A percentile compares a stretch with the other conserved stretches of the same genome.
These are phyloP conservation scores for Penicillium sp. DNA, from an alignment of 2,329 filamentous ascomycete genomes.

Conservation along the genomic window DNA sequence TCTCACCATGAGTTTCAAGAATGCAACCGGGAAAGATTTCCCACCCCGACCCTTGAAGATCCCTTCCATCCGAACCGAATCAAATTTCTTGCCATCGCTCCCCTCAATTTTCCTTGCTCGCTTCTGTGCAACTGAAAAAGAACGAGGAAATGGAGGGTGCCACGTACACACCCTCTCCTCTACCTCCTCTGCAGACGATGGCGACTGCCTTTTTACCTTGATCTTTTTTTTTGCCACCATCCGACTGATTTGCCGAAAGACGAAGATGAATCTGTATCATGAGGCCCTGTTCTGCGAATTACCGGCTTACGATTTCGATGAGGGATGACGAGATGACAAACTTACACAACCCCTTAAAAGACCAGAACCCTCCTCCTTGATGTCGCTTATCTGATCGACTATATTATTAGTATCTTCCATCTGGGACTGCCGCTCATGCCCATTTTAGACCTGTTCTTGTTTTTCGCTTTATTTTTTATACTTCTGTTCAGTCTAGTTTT, in stretches of 20 bases:
- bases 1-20: too few species aligned
- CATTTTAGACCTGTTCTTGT: constrained; percentile 37
- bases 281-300: constrained; percentile 36
- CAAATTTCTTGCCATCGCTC: not conserved
- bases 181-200: constrained; percentile 18
- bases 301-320: constrained; percentile 44
- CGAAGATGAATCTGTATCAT: constrained; percentile 39
- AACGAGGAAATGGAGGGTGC: constrained; percentile 8
- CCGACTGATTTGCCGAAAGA: constrained; percentile 37
- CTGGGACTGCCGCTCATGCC: constrained; percentile 14
- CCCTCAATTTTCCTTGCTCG: not conserved
- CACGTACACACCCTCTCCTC: constrained; percentile 6
- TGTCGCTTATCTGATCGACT: constrained; percentile 30
- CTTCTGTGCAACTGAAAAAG: not conserved
- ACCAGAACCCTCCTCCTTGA: constrained; percentile 31
- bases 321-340: constrained; percentile 43
- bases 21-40: too few species aligned
- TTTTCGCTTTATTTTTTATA: not conserved
- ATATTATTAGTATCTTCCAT: not conserved
- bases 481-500: constrained; percentile 15
- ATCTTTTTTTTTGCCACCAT: constrained; percentile 30
- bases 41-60: too few species aligned
- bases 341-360: constrained; percentile 22
- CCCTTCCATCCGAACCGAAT: not conserved
- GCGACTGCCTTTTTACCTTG: constrained; percentile 21